Base-by-base conservation (phyloP, 495 filamentous ascomycete species). In the Penicillium roqueforti region DNA sequence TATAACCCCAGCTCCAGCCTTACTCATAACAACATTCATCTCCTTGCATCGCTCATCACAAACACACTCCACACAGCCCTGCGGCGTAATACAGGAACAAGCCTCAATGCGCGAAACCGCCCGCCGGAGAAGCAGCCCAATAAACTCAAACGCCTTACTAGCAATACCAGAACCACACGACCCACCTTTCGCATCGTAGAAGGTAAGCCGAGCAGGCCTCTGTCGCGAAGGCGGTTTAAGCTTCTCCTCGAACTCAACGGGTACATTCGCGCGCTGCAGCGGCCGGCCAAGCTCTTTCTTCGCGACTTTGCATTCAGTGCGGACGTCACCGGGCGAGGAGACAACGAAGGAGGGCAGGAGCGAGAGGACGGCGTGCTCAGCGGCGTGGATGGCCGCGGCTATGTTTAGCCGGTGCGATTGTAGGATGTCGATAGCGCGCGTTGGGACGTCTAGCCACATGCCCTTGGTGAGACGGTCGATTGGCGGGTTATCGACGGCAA, bases 391-490 rank as follows among this genome's bases (percentile, higher is more conserved):
- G 0, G 89, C 91, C 1, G 83, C 93, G 0, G 91, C 93, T 22
- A 92, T 76, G 68, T 96, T 91, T 16, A 97, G 79, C 2, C 80
- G 74, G 9, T 83, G 78, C 1, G 79, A 78, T 28, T 83, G 75
- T 4, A 98, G 80, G 26, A 96, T 90, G 7, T 89, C 82, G 13
- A 98, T 83, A 0, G 91, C 91, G 5, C 55, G 65, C 43, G 82
- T 81, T 3, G 93, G 92, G 5, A 98, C 84, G 62, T 97, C 92
- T 20, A 98, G 83, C 93, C 93, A 98, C 87, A 96, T 91, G 43
- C 92, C 93, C 65, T 95, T 96, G 47, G 81, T 86, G 58, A 84
- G 75, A 39, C 89, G 80, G 28, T 92, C 77, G 48, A 97, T 88
- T 13, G 93, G 92, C 7, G 93, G 93, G 63, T 96, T 96, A 58